phyloP scores from a whole-genome alignment of 768 basidiomycete genomes.

The Basidioascus undulatus region DNA sequence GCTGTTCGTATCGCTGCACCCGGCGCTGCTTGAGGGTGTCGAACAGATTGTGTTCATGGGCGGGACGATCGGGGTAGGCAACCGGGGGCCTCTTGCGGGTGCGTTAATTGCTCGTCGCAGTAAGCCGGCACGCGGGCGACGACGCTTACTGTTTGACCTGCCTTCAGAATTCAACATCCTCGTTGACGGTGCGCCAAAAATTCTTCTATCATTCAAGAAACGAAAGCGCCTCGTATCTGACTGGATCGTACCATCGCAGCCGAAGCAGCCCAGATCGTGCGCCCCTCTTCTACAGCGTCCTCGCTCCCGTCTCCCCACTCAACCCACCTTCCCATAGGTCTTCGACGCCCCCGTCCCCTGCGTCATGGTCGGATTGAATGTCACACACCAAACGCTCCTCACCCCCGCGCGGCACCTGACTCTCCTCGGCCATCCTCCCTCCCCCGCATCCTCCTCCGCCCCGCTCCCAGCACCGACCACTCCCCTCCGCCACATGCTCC shows the following conservation, averaged over 20 bases:
- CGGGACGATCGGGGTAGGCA: slow-evolving; percentile 66
- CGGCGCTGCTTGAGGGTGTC: slow-evolving; percentile 30
- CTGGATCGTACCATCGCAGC: slow-evolving; percentile 53
- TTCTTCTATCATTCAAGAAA: slow-evolving; percentile 15
- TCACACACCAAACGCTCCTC: slow-evolving; percentile 65
- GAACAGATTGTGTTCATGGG: slow-evolving; percentile 72
- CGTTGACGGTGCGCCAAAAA: slow-evolving; percentile 44
- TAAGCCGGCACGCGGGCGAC: background rate
- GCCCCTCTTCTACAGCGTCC: background rate
- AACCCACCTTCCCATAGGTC: no score
- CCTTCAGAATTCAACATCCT: slow-evolving; percentile 48
- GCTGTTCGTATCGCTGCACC: slow-evolving; percentile 31
- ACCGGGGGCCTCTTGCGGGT: slow-evolving; percentile 52
- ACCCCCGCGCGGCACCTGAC: slow-evolving; percentile 28
- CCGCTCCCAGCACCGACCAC: slow-evolving; percentile 16
- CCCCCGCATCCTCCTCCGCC: slow-evolving; percentile 13
- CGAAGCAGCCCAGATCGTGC: slow-evolving; percentile 21
- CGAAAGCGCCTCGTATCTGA: slow-evolving; percentile 68
- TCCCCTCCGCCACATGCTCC: slow-evolving; percentile 44
- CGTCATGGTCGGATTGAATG: slow-evolving; percentile 63
- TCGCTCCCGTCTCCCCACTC: background rate
- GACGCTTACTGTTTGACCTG: slow-evolving; percentile 5
- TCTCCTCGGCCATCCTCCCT: slow-evolving; percentile 24
- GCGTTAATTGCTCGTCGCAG: background rate
- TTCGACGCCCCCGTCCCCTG: slow-evolving; percentile 4